phyloP scores from a whole-genome alignment of 192 early-diverging fungal genomes.

The Coemansia sp. region DNA sequence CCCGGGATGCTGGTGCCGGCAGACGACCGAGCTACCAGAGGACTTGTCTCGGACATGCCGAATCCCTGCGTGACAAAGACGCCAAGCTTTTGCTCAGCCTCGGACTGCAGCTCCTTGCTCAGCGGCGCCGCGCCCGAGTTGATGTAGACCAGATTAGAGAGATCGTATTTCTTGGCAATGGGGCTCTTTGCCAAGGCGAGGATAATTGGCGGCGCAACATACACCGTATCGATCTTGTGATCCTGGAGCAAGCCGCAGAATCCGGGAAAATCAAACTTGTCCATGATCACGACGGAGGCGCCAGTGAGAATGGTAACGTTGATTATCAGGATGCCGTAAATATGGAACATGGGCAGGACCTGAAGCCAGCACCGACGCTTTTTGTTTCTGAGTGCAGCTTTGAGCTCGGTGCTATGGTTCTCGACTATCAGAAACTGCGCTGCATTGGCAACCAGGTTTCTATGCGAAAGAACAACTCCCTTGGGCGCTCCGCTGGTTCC shows the following conservation, averaged over 20 bases:
- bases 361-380: slow-evolving; percentile 40
- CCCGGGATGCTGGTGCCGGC: slow-evolving; percentile 38
- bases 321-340: slow-evolving; percentile 64
- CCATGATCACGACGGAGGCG: slow-evolving; percentile 67
- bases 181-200: slow-evolving; percentile 77
- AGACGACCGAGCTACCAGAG: slow-evolving; percentile 36
- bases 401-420: slow-evolving; percentile 14
- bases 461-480: slow-evolving; percentile 79
- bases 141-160: slow-evolving; percentile 63
- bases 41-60: slow-evolving; percentile 66
- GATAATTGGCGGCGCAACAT: slow-evolving; percentile 66
- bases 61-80: slow-evolving; percentile 60
- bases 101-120: slow-evolving; percentile 61
- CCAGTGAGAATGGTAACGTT: slow-evolving; percentile 50
- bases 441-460: slow-evolving; percentile 79
- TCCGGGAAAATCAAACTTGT: slow-evolving; percentile 68
- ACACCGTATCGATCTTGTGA: slow-evolving; percentile 67
- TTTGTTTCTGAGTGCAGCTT: slow-evolving; percentile 14
- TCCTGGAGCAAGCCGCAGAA: slow-evolving; percentile 68
- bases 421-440: slow-evolving; percentile 59
- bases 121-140: slow-evolving; percentile 83
- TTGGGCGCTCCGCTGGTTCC: slow-evolving; percentile 69
- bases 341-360: slow-evolving; percentile 73
- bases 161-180: slow-evolving; percentile 69
- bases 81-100: slow-evolving; percentile 51